A percentile compares a stretch with the other conserved stretches of the same genome.
phyloP scores from a whole-genome alignment of 202 grass and related monocot species.

The Hordeum pubiflorum region DNA sequence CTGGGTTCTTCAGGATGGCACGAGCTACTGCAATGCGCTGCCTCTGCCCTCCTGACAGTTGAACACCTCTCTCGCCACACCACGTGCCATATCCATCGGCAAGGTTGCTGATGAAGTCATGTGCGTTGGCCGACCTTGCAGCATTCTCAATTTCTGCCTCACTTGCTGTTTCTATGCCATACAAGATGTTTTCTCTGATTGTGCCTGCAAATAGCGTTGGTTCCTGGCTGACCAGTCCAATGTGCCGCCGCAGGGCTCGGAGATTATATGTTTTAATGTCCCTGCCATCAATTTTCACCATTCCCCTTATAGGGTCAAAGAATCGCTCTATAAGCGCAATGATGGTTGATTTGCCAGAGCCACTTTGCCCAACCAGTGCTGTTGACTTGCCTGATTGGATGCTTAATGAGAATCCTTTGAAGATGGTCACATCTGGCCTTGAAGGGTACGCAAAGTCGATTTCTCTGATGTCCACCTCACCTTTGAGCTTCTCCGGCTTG shows the following conservation, averaged over 20 bases:
- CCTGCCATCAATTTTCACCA: conserved; percentile 54
- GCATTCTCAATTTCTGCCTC: conserved; percentile 65
- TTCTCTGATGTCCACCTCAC: conserved; percentile 53
- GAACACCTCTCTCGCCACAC: conserved; percentile 72
- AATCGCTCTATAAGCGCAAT: conserved; percentile 77
- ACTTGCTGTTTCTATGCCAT: conserved; percentile 47
- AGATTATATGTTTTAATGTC: conserved; percentile 74
- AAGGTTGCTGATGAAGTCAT: conserved; percentile 79
- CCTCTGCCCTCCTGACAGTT: conserved; percentile 83
- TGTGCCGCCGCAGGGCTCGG: conserved; percentile 45
- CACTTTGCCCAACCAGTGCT: conserved; percentile 77
- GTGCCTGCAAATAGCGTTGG: conserved; percentile 70
- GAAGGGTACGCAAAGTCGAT: conserved; percentile 75
- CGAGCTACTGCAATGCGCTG: conserved; percentile 77
- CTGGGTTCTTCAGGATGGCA: conserved; percentile 76
- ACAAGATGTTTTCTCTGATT: conserved; percentile 68
- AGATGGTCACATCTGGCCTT: conserved; percentile 46
- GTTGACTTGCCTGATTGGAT: conserved; percentile 73
- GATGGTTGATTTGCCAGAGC: conserved; percentile 87
- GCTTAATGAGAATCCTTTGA: conserved; percentile 62
- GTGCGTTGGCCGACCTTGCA: conserved; percentile 61
- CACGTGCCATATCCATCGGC: conserved; percentile 59
- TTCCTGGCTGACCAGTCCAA: conserved; percentile 73
- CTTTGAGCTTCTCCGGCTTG: conserved; percentile 43
- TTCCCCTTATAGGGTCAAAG: conserved; percentile 63